Evolutionary conservation across 148 eudicot genomes (phyloP), one percentile per base, ranked within the genome.

Genomic region (Rhododendron williamsianum): DNA sequence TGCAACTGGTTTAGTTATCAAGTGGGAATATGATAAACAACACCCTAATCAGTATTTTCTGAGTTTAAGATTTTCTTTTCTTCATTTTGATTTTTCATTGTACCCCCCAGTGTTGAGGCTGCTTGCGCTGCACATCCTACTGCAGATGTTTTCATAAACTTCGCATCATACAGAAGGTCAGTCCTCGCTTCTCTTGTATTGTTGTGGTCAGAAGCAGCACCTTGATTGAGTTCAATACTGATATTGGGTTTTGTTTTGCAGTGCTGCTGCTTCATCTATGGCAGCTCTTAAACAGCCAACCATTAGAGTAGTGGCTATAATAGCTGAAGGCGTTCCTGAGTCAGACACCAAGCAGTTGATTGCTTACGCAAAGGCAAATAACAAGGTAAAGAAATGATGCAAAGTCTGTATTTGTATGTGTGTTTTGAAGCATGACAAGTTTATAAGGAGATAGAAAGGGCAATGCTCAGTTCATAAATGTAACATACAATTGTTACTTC

Each of bases 321-420:
- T 95, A 56, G 98, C 98, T 72, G 98, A 97, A 91, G 99, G 99
- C 84, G 98, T 97, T 84, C 98, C 98, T 5, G 98, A 97, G 87
- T 90, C 94, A 1, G 98, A 97, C 89, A 90, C 98, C 89, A 97
- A 95, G 90, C 94, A 94, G 86, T 89, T 97, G 89, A 97, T 97
- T 88, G 96, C 92, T 83, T 97, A 89, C 89, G 98, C 98, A 46
- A 89, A 91, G 86, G 91, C 98, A 80, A 95, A 97, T 87, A 97
- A 97, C 85, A 97, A 97, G 99, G 99, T 95, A 87, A 83, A 43
- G 8, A 43, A 60, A 46, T 49, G 27, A 46, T 65, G 72, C 69
- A 8, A 25, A 12, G 52, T 10, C 60, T 43, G 12, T 84, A 27
- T 25, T 25, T 25, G 15, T 83, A 9, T 16, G 11, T 33, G 13